A percentile compares a stretch with the other conserved stretches of the same genome.
Evolutionary conservation across 768 basidiomycete species (phyloP).

Genomic region (Tremella yokohamensis): DNA sequence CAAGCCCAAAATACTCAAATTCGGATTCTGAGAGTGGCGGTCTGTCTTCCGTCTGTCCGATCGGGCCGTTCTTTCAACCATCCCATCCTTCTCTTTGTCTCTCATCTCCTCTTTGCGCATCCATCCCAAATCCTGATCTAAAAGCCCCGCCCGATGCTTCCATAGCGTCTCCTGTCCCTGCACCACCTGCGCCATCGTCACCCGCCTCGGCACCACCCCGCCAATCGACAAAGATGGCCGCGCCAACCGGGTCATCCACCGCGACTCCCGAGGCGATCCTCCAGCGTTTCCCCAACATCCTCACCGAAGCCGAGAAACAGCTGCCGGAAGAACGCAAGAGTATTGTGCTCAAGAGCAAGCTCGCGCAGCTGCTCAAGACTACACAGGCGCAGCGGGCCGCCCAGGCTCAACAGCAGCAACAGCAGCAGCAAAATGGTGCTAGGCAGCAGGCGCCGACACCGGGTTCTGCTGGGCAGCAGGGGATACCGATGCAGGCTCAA

Average conservation of each 20-base stretch:
- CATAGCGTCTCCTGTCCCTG: no score
- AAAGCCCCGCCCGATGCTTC: background rate
- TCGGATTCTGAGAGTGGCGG: no score
- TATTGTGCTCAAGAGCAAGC: background rate
- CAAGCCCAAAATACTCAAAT: no score
- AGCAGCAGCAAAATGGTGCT: conserved; percentile 2
- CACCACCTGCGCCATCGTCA: background rate
- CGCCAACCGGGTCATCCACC: background rate
- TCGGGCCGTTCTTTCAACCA: background rate
- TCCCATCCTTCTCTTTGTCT: background rate
- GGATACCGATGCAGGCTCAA: background rate
- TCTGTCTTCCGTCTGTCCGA: background rate
- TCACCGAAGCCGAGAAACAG: conserved; percentile 2
- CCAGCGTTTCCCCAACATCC: background rate
- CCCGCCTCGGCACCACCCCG: background rate
- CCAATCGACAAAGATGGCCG: background rate
- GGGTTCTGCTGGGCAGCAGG: background rate
- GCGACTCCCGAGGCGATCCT: conserved; percentile 3
- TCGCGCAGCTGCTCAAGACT: background rate
- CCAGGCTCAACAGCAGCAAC: conserved; percentile 13
- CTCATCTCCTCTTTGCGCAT: background rate
- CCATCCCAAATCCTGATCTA: background rate
- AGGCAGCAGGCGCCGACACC: background rate
- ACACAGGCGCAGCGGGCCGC: background rate
- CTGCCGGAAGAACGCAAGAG: conserved; percentile 7